Evolutionary conservation across 2,329 filamentous ascomycete species (phyloP).

Genomic region (Rachicladosporium sp.): DNA sequence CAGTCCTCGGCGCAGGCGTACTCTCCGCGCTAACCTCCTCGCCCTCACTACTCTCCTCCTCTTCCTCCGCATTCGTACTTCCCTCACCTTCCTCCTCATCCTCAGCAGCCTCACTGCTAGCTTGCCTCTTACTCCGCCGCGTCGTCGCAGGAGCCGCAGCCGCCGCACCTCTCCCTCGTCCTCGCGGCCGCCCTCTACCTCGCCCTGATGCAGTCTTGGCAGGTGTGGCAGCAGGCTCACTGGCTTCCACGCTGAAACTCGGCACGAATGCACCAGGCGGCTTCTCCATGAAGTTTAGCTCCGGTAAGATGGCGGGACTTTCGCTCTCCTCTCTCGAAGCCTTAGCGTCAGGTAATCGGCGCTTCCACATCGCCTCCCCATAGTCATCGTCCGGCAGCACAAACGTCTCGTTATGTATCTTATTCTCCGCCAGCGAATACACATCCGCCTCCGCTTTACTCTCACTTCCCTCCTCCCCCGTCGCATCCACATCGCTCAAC

Average conservation of each 20-base stretch:
- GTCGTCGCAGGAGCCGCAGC: conserved; percentile 7
- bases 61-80: conserved; percentile 5
- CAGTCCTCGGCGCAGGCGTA: conserved; percentile 8
- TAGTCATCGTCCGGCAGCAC: conserved; percentile 28
- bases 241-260: conserved; percentile 19
- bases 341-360: conserved; percentile 16
- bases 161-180: conserved; percentile 6
- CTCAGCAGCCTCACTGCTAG: conserved; percentile 13
- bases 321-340: conserved; percentile 12
- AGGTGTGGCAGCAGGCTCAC: conserved; percentile 12
- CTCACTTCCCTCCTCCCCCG: too few relatives aligned
- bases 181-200: conserved; percentile 8
- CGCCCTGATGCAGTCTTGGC: conserved; percentile 3
- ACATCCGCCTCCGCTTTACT: conserved; percentile 27
- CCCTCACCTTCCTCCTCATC: conserved; percentile 14
- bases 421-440: conserved; percentile 23
- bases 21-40: conserved; percentile 7
- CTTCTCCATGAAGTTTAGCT: conserved; percentile 20
- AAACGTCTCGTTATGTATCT: conserved; percentile 29
- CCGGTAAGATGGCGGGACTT: conserved; percentile 16
- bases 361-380: conserved; percentile 31
- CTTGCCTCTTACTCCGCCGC: conserved; percentile 10
- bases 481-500: conserved; percentile 38
- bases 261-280: conserved; percentile 23
- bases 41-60: conserved; percentile 10